phyloP scores from a whole-genome alignment of 2,329 filamentous ascomycete species.

The Nigrospora oryzae region DNA sequence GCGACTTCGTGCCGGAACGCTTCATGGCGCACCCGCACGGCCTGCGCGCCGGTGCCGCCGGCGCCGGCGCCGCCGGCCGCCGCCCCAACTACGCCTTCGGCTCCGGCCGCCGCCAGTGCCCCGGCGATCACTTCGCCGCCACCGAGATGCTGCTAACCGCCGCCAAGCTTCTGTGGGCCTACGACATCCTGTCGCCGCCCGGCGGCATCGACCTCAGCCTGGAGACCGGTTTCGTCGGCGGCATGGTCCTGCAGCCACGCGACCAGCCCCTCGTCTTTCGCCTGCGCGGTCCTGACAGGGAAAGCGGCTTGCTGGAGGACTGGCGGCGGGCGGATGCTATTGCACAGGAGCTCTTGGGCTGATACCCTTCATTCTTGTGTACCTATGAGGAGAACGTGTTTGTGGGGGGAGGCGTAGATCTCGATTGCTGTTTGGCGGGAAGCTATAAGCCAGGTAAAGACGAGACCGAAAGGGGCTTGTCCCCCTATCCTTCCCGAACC shows the following conservation, averaged over 20 bases:
- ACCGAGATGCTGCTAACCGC: constrained; percentile 1
- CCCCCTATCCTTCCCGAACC: too few relatives aligned
- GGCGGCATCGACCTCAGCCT: constrained; percentile 1
- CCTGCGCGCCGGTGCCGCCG: constrained; percentile 7
- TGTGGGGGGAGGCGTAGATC: too few relatives aligned
- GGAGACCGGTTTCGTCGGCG: background rate
- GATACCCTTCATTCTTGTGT: too few relatives aligned
- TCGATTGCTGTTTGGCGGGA: too few relatives aligned
- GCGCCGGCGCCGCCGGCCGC: constrained; percentile 1
- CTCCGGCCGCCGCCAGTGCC: constrained; percentile 3
- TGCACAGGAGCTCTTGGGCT: background rate
- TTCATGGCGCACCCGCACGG: background rate
- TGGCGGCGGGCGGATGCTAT: background rate
- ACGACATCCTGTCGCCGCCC: background rate
- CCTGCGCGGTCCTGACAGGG: background rate
- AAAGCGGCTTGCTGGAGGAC: background rate
- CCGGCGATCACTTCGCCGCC: constrained; percentile 1
- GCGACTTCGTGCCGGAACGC: background rate
- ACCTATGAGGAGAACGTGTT: too few relatives aligned
- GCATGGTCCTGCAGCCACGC: background rate
- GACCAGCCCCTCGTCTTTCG: background rate
- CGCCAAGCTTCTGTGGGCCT: constrained; percentile 2
- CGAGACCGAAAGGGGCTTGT: too few relatives aligned
- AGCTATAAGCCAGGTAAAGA: too few relatives aligned
- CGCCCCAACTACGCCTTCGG: constrained; percentile 3